phyloP scores from a whole-genome alignment of 225 moss, liverwort and hornwort genomes.

The Ulota crispa region DNA sequence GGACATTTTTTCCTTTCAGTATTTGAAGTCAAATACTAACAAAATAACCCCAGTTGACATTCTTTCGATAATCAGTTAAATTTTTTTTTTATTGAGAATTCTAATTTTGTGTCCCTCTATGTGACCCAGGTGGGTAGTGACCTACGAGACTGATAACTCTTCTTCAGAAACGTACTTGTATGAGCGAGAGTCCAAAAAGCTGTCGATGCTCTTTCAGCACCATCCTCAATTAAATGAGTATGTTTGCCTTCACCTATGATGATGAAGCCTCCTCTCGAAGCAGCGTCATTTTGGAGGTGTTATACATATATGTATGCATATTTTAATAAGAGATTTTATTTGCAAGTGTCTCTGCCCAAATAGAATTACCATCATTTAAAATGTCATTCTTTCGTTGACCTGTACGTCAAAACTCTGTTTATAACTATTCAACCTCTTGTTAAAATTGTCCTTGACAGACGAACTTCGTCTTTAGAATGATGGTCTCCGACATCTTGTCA shows the following conservation, averaged over 20 bases:
- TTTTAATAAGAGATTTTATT: neutral
- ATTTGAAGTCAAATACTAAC: neutral
- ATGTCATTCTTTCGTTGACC: neutral
- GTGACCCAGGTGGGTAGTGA: conserved; percentile 71
- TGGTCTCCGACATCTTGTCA: neutral
- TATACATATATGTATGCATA: too few species aligned
- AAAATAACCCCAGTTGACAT: neutral
- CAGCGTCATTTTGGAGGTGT: neutral
- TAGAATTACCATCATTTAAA: neutral
- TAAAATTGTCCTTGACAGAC: neutral
- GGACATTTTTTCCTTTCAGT: neutral
- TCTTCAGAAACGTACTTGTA: conserved; percentile 78
- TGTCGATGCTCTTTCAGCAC: conserved; percentile 73
- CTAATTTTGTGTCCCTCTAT: neutral
- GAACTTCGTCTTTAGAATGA: neutral
- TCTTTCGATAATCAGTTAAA: neutral
- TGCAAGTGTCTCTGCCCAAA: neutral
- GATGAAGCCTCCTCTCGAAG: neutral
- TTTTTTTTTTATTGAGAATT: neutral
- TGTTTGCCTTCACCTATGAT: conserved; percentile 1
- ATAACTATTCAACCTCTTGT: neutral
- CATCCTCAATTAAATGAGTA: conserved; percentile 75
- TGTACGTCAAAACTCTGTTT: neutral
- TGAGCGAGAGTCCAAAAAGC: conserved; percentile 46
- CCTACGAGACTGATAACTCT: conserved; percentile 68